A percentile compares a stretch with the other conserved stretches of the same genome.
Conservation (phyloP, 2,329 filamentous ascomycete species). For the Scorias spongiosa region DNA sequence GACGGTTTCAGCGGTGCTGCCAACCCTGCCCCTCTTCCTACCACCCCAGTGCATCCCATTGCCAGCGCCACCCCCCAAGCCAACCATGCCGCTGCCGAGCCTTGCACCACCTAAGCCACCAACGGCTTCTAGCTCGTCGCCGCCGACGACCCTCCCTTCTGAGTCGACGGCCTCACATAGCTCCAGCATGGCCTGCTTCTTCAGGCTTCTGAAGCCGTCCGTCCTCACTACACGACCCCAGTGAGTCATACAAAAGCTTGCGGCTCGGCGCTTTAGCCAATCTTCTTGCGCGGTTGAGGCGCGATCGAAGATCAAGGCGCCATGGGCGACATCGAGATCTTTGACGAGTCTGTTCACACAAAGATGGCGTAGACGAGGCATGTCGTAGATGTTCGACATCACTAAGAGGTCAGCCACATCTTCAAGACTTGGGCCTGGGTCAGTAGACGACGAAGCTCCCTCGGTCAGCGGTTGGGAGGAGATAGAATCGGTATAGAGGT, state of each 20-base stretch:
- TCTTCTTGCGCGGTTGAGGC: constrained; percentile 81
- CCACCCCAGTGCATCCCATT: constrained; percentile 17
- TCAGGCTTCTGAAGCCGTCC: constrained; percentile 67
- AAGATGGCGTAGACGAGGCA: constrained; percentile 77
- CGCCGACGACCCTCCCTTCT: constrained; percentile 79
- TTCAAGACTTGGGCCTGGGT: constrained; percentile 42
- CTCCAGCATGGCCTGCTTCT: constrained; percentile 67
- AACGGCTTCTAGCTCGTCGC: constrained; percentile 60
- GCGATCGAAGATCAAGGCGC: constrained; percentile 91
- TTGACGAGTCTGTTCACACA: constrained; percentile 82
- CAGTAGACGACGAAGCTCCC: constrained; percentile 1
- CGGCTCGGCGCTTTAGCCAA: constrained; percentile 80
- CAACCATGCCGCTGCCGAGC: constrained; percentile 23
- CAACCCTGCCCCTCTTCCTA: constrained; percentile 29
- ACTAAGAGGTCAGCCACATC: constrained; percentile 90
- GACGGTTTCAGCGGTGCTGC: constrained; percentile 27
- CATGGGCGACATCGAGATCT: constrained; percentile 87
- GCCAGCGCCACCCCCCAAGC: background rate
- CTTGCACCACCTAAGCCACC: constrained; percentile 37
- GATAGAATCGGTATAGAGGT: constrained; percentile 93
- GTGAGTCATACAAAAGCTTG: constrained; percentile 76
- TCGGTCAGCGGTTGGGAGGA: constrained; percentile 16
- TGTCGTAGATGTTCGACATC: constrained; percentile 96
- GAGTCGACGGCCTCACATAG: constrained; percentile 86
- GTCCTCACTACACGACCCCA: constrained; percentile 93